Percentiles rank a stretch among this genome's conserved stretches.
phyloP scores from a whole-genome alignment of 345 rosid species.

The Gossypium longicalyx region DNA sequence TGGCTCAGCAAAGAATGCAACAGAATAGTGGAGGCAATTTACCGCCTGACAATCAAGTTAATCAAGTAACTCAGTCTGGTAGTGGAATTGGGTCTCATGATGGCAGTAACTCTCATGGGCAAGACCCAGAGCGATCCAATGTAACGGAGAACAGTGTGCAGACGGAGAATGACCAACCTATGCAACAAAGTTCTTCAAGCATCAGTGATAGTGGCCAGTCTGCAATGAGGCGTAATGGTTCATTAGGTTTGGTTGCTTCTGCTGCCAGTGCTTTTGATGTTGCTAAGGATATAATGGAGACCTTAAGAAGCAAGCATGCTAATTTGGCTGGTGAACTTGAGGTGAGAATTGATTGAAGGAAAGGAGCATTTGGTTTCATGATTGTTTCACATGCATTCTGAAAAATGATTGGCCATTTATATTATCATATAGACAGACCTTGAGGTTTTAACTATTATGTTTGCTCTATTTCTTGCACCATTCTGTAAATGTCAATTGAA shows the following conservation, averaged over 20 bases:
- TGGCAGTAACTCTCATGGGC: conserved; percentile 76
- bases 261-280: conserved; percentile 94
- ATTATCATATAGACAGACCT: not conserved
- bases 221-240: conserved; percentile 63
- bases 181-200: conserved; percentile 65
- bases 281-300: conserved; percentile 98
- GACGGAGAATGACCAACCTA: conserved; percentile 64
- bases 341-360: conserved; percentile 37
- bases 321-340: conserved; percentile 97
- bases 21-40: conserved; percentile 52
- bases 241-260: conserved; percentile 61
- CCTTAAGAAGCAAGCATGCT: conserved; percentile 90
- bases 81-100: conserved; percentile 70
- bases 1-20: conserved; percentile 96
- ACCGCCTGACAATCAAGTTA: conserved; percentile 57
- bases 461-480: not conserved
- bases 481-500: conserved; percentile 2
- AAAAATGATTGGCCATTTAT: not conserved
- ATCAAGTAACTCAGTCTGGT: conserved; percentile 54
- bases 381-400: not conserved
- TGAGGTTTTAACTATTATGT: not conserved
- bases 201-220: conserved; percentile 54
- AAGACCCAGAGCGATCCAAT: conserved; percentile 73
- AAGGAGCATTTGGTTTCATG: not conserved
- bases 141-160: conserved; percentile 50